Evolutionary conservation across 345 rosid genomes (phyloP), one percentile per base, ranked within the genome.

Genomic region (Kandelia obovata): DNA sequence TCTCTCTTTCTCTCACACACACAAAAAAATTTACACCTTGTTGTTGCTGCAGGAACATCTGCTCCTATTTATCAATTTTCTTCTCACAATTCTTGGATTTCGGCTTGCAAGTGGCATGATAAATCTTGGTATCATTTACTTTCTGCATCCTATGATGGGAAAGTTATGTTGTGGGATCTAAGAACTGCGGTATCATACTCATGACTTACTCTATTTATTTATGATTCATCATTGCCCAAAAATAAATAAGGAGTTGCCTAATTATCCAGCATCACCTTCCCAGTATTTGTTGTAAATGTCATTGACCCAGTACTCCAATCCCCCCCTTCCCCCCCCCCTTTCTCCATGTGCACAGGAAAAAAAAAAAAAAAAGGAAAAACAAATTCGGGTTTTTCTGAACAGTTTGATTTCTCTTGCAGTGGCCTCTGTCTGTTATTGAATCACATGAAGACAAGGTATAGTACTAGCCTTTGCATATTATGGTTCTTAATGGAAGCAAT

Each of bases 131-230:
- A 85, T 77, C 99, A 96, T 79, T 83, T 92, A 62, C 88, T 96
- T 52, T 84, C 99, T 16, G 89, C 98, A 58, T 92, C 96, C n/a
- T 90, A 90, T 75, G 99, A 96, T 69, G 99, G 99, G 77, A 92
- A 92, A 86, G 84, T 96, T 68, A 96, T 92, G 98, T 75, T 92
- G 66, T 96, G 99, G 99, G 99, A 92, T 87, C 83, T 92, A n/a
- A 90, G 99, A 82, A 96, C 99, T 52, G 98, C 97, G 81, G 99
- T 96, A 89, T 59, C 55, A 51, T 76, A 26, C 64, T 74, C 66
- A 62, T 53, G 20, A 37, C 30, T 66, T 73, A 9, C 8, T 62
- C 72, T 56, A 35, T 53, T 71, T 47, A 67, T 32, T 43, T 43
- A 43, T 13, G 49, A 43, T 13, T 13, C 16, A 15, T 13, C 47